phyloP scores from a whole-genome alignment of 2,329 filamentous ascomycete genomes.

The Colletotrichum sp. region DNA sequence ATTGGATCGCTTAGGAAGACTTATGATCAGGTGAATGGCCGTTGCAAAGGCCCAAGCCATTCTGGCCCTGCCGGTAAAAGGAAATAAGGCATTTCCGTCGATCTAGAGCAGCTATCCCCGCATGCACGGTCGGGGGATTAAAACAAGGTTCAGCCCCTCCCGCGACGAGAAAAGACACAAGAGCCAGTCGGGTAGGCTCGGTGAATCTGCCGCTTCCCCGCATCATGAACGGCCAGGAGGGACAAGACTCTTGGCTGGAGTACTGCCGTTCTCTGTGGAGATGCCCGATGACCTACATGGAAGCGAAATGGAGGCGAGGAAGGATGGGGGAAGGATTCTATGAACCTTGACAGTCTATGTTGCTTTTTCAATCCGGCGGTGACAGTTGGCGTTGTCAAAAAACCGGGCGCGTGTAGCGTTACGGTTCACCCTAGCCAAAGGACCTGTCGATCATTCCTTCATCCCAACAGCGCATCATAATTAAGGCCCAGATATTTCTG shows the following conservation, averaged over 20 bases:
- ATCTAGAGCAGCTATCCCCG: slow-evolving; percentile 3
- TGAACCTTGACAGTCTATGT: background rate
- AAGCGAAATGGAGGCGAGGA: background rate
- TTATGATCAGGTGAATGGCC: background rate
- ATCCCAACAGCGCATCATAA: background rate
- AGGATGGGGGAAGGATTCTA: background rate
- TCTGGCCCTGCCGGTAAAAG: background rate
- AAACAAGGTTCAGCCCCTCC: slow-evolving; percentile 23
- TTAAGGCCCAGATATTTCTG: background rate
- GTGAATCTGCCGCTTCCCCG: slow-evolving; percentile 1
- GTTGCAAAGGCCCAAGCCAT: background rate
- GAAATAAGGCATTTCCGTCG: background rate
- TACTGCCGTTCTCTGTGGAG: background rate
- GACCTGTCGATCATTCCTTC: slow-evolving; percentile 10
- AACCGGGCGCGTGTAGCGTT: background rate
- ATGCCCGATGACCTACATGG: background rate
- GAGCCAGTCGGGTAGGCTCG: slow-evolving; percentile 1
- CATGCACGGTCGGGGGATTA: slow-evolving; percentile 11
- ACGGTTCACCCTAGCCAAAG: background rate
- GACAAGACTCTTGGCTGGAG: background rate
- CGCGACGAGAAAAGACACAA: background rate
- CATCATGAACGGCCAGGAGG: background rate
- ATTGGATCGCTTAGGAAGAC: slow-evolving; percentile 3
- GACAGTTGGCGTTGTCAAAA: background rate
- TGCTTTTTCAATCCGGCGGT: background rate